phyloP scores from a whole-genome alignment of 2,329 filamentous ascomycete species.

The Cladophialophora bantiana region DNA sequence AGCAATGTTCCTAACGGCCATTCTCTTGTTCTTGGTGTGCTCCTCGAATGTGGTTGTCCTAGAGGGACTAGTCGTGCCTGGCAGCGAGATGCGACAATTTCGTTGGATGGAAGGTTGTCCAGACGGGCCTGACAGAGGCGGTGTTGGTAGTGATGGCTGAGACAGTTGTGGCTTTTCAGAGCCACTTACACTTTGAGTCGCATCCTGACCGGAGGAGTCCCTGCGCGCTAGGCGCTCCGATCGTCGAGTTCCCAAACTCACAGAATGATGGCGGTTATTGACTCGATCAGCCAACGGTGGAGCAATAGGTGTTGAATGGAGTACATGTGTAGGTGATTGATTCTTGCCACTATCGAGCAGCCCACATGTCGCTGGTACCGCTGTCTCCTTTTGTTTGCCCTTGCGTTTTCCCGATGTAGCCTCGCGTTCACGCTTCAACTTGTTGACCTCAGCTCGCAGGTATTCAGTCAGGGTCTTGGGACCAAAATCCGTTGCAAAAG shows the following conservation, averaged over 20 bases:
- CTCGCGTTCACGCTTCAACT: conserved; percentile 11
- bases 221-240: conserved; percentile 22
- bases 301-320: background rate
- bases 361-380: background rate
- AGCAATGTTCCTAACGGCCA: conserved; percentile 25
- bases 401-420: conserved; percentile 15
- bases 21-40: conserved; percentile 31
- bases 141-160: background rate
- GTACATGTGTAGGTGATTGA: background rate
- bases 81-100: background rate
- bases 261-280: background rate
- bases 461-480: conserved; percentile 32
- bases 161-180: background rate
- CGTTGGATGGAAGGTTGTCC: background rate
- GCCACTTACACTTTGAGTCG: background rate
- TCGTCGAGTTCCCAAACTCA: conserved; percentile 8
- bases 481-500: conserved; percentile 35
- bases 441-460: conserved; percentile 31
- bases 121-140: background rate
- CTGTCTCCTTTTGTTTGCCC: conserved; percentile 25
- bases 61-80: background rate
- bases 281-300: background rate
- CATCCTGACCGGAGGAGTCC: background rate
- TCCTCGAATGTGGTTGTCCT: conserved; percentile 32
- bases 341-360: background rate